These are phyloP conservation scores for Echinochloa phyllopogon DNA, from an alignment of 176 grass and related monocot genomes.

Conservation along the genomic window DNA sequence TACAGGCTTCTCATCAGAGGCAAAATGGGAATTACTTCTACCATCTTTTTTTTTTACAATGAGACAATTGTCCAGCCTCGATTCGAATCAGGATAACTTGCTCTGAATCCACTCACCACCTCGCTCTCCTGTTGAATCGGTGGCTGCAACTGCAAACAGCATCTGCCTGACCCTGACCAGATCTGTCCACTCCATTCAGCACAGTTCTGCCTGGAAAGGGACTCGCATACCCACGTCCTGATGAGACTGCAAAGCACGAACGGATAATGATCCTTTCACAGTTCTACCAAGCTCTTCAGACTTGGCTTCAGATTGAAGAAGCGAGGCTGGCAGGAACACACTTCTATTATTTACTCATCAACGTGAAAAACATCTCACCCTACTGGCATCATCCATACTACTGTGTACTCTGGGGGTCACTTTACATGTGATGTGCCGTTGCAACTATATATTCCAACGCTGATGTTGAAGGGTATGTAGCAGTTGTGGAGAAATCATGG, in stretches of 20 bases:
- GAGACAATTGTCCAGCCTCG: background rate
- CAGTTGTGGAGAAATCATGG: background rate
- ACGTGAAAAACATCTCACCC: background rate
- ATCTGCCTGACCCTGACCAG: background rate
- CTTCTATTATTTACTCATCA: too few relatives aligned
- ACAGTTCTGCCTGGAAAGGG: too few relatives aligned
- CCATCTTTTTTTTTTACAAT: background rate
- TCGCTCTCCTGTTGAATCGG: too few relatives aligned
- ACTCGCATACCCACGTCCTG: too few relatives aligned
- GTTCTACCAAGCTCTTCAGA: too few relatives aligned
- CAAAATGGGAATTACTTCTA: background rate
- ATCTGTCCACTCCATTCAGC: background rate
- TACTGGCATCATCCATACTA: background rate
- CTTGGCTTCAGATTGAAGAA: too few relatives aligned
- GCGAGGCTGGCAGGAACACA: too few relatives aligned
- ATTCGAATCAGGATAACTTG: background rate
- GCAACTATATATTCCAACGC: background rate
- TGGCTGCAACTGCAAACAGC: background rate
- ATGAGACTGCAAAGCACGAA: background rate
- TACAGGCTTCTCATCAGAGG: too few relatives aligned
- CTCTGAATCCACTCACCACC: too few relatives aligned
- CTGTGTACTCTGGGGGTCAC: background rate
- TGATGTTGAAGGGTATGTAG: background rate
- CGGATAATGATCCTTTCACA: background rate
- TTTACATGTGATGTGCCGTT: conserved; percentile 17